Evolutionary conservation across 192 early-diverging fungal genomes (phyloP), one percentile per base, ranked within the genome.

Genomic region (Podila clonocystis): DNA sequence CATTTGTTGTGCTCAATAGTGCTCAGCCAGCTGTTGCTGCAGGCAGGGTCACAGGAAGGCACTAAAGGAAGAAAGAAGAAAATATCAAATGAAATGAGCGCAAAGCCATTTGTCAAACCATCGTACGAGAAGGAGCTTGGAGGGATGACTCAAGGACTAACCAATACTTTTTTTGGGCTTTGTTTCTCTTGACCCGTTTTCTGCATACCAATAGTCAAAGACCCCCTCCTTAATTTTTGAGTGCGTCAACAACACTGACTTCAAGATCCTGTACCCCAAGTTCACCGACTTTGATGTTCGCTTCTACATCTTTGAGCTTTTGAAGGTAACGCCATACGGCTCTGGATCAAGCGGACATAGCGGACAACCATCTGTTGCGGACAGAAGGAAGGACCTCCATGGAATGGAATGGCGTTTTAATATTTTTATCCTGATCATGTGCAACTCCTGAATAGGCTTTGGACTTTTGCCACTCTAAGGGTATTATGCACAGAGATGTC

Each of bases 401-500:
- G 0, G 9, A 24, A 2, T 6, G 2, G 26, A 34, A 17, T 28
- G 17, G 15, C 19, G 11, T 20, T 24, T 22, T 55, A n/a, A 26
- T 55, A 26, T 55, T 19, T 55, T 29, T 52, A 60, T 45, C 19
- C 26, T 9, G 41, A 13, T 19, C 63, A 8, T 75, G 73, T 72
- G 9, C 55, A 50, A 49, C 50, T 34, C 9, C 30, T 62, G 13
- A 66, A 65, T 75, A 93, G 93, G 98, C 98, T 20, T 90, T 99
- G 74, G 97, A 99, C 68, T 99, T 94, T 73, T 97, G 95, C 82
- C 98, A 99, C 68, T 98, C 97, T 36, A 90, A 95, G 59, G 98
- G 98, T 52, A 99, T 99, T 82, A 99, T 99, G 95, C 98, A 99
- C 83, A 92, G 98, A 58, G 98, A 99, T 84, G 97, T 99, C 73